Evolutionary conservation across 495 filamentous ascomycete species (phyloP), one percentile per base, ranked within the genome.

Genomic region (Penicillium roqueforti): DNA sequence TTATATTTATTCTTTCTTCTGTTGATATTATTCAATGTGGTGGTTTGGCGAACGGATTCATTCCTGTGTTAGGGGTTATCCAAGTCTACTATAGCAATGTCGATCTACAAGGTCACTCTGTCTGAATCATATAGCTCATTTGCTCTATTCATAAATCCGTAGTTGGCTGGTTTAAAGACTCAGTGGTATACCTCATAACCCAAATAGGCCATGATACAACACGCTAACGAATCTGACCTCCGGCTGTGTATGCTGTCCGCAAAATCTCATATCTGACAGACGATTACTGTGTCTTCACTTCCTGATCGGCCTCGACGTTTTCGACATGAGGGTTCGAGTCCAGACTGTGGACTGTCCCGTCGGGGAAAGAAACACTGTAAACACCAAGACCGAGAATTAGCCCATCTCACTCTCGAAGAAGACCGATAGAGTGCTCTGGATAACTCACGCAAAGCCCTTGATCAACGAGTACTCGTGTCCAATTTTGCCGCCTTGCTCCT

Each of bases 371-470:
- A 26, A 52, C 50, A 44, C 50, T 51, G 4, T 8, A 11, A 11
- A 39, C 0, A 7, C 10, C 7, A 8, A 36, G 14, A 18, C 19
- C 40, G 7, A 34, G 16, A 18, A 23, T 34, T 36, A 52, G 39
- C 16, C 16, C 26, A 9, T 5, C 25, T n/a, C 14, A 6, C 10
- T 22, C 22, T 4, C 1, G 6, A 16, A 7, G 32, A 34, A 37
- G 47, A 25, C n/a, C 26, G 1, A 46, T 19, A 38, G 31, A 50
- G 14, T 32, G 5, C n/a, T 36, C 18, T n/a, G 20, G 18, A 20
- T 11, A 37, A 52, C 50, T 52, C 19, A 52, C 50, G 40, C 14
- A 23, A 52, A 52, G 39, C 50, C 50, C 40, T 52, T 52, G 50
- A 52, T 52, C 50, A 52, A 32, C 2, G 3, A 6, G 20, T 52